Conservation (phyloP, 1,284 basidiomycete species). For the Anthracocystis walkeri region DNA sequence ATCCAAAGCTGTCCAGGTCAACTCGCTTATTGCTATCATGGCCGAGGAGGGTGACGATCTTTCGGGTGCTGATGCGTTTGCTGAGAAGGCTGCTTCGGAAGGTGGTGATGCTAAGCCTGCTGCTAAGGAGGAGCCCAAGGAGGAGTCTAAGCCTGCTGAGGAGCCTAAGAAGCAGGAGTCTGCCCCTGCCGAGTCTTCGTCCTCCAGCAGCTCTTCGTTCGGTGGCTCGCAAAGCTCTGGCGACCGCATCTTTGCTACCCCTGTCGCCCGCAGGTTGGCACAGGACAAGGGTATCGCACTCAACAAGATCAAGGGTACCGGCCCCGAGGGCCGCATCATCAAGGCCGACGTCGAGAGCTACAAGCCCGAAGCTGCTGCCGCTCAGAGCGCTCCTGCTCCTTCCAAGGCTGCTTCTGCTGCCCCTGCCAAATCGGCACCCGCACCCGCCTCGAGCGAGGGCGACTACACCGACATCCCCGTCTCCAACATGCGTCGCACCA, state of each 20-base stretch:
- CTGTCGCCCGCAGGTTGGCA: slow-evolving; percentile 95
- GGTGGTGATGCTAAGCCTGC: slow-evolving; percentile 66
- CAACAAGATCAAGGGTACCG: slow-evolving; percentile 89
- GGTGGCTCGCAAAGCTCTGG: slow-evolving; percentile 36
- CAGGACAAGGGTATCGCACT: slow-evolving; percentile 94
- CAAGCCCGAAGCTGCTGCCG: slow-evolving; percentile 65
- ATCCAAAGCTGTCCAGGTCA: slow-evolving; percentile 69
- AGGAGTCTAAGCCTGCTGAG: slow-evolving; percentile 50
- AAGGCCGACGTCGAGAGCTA: slow-evolving; percentile 94
- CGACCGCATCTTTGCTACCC: slow-evolving; percentile 84
- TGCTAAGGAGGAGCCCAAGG: slow-evolving; percentile 52
- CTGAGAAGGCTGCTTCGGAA: slow-evolving; percentile 73
- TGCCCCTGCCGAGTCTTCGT: slow-evolving; percentile 17
- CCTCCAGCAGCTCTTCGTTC: slow-evolving; percentile 43
- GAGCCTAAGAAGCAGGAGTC: slow-evolving; percentile 60
- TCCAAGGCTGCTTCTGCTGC: slow-evolving; percentile 36
- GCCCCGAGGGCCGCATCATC: slow-evolving; percentile 92
- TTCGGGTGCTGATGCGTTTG: slow-evolving; percentile 79
- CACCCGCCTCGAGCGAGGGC: slow-evolving; percentile 70
- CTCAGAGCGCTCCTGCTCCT: slow-evolving; percentile 21
- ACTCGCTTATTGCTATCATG: slow-evolving; percentile 70
- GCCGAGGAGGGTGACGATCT: slow-evolving; percentile 71
- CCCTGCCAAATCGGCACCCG: slow-evolving; percentile 35
- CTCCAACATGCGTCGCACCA: slow-evolving; percentile 93
- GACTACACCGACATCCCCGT: slow-evolving; percentile 92